Conservation (phyloP, 331 rosid genomes). For the Ulmus americana region DNA sequence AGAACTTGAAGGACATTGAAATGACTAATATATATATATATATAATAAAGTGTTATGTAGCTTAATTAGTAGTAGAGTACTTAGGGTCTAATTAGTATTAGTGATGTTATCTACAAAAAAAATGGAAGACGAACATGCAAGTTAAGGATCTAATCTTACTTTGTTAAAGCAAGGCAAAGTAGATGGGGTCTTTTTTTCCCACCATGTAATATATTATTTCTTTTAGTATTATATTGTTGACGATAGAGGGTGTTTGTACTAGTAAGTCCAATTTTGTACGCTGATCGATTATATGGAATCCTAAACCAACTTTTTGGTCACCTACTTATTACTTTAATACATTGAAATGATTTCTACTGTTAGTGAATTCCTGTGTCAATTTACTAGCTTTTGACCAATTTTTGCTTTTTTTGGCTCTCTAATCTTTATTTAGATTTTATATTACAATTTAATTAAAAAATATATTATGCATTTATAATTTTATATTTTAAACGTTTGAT, state of each 20-base stretch:
- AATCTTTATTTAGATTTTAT: not conserved
- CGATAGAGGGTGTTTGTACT: constrained; percentile 12
- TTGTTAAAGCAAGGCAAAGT: constrained; percentile 33
- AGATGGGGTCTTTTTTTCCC: constrained; percentile 12
- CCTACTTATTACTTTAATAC: constrained; percentile 38
- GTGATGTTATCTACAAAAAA: not conserved
- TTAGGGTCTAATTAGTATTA: not conserved
- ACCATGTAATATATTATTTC: constrained; percentile 23
- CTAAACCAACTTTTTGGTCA: constrained; percentile 42
- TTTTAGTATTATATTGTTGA: constrained; percentile 16
- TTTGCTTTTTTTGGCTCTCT: not conserved
- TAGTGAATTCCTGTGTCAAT: constrained; percentile 28
- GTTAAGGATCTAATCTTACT: constrained; percentile 23
- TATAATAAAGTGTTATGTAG: not conserved
- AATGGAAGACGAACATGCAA: constrained; percentile 19
- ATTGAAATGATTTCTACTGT: constrained; percentile 19
- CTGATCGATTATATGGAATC: constrained; percentile 13
- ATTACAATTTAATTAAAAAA: too few species aligned
- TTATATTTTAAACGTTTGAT: too few species aligned
- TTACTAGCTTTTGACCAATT: constrained; percentile 47
- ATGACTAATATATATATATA: not conserved
- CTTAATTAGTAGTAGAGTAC: not conserved
- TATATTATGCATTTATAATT: too few species aligned
- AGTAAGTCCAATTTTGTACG: constrained; percentile 21
- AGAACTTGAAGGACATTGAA: constrained; percentile 42